Conservation (phyloP, 768 basidiomycete species). For the Kwoniella bestiolae region DNA sequence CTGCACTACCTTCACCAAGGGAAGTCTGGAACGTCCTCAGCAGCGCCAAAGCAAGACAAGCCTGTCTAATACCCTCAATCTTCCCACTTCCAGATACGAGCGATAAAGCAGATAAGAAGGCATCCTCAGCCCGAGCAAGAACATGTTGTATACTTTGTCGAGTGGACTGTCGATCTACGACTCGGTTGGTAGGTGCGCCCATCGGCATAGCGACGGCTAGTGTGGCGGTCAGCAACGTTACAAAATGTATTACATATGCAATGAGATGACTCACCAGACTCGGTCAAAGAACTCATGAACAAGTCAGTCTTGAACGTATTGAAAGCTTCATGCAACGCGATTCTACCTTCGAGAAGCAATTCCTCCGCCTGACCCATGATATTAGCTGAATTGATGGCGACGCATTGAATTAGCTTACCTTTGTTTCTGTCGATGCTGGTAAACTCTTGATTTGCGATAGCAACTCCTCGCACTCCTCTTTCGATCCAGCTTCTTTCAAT, state of each 20-base stretch:
- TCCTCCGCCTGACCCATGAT: constrained; percentile 68
- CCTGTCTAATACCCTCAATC: constrained; percentile 74
- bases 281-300: constrained; percentile 84
- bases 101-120: constrained; percentile 70
- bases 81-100: constrained; percentile 66
- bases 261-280: constrained; percentile 71
- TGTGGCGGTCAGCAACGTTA: constrained; percentile 8
- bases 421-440: constrained; percentile 55
- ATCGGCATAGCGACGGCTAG: constrained; percentile 82
- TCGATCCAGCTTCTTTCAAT: constrained; percentile 27
- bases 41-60: constrained; percentile 70
- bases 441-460: constrained; percentile 64
- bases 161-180: constrained; percentile 43
- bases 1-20: constrained; percentile 66
- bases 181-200: constrained; percentile 60
- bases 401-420: constrained; percentile 14
- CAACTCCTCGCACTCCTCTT: constrained; percentile 61
- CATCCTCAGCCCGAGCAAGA: constrained; percentile 70
- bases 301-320: constrained; percentile 80
- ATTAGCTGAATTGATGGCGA: background rate
- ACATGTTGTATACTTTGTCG: constrained; percentile 62
- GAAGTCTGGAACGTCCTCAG: constrained; percentile 79
- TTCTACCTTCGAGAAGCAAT: constrained; percentile 71
- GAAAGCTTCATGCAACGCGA: constrained; percentile 79
- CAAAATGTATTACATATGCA: background rate